Evolutionary conservation across 495 filamentous ascomycete genomes (phyloP).

Genomic region (Xylaria telfairii): DNA sequence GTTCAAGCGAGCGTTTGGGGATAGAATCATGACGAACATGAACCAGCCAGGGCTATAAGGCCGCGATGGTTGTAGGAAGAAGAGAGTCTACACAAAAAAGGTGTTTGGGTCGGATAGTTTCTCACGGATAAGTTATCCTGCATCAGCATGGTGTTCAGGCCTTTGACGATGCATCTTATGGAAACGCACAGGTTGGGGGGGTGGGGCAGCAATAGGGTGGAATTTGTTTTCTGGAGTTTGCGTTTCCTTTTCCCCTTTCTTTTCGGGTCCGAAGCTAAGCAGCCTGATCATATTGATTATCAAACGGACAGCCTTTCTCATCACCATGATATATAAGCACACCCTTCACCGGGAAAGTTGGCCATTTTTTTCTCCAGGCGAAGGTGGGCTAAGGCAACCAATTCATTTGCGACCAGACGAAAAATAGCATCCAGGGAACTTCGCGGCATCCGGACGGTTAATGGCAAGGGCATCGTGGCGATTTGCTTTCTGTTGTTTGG

Average conservation of each 20-base stretch:
- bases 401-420: constrained; percentile 11
- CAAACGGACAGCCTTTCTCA: constrained; percentile 17
- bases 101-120: constrained; percentile 44
- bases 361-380: not conserved
- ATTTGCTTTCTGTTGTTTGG: constrained; percentile 32
- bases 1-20: constrained; percentile 82
- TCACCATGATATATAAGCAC: constrained; percentile 3
- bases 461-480: constrained; percentile 32
- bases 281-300: constrained; percentile 26
- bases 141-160: constrained; percentile 48
- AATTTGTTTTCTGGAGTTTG: constrained; percentile 41
- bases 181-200: constrained; percentile 33
- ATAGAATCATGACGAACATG: constrained; percentile 44
- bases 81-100: constrained; percentile 24
- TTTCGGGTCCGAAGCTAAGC: constrained; percentile 32
- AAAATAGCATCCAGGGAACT: constrained; percentile 24
- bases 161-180: constrained; percentile 39
- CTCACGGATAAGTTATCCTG: constrained; percentile 41
- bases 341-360: not conserved
- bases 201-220: constrained; percentile 31
- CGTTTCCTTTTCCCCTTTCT: constrained; percentile 27
- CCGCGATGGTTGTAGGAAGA: constrained; percentile 22
- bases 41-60: constrained; percentile 1
- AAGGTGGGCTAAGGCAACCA: not conserved
- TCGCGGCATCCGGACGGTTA: constrained; percentile 32